Conservation (phyloP, 768 basidiomycete species). For the Amanita fuliginea region DNA sequence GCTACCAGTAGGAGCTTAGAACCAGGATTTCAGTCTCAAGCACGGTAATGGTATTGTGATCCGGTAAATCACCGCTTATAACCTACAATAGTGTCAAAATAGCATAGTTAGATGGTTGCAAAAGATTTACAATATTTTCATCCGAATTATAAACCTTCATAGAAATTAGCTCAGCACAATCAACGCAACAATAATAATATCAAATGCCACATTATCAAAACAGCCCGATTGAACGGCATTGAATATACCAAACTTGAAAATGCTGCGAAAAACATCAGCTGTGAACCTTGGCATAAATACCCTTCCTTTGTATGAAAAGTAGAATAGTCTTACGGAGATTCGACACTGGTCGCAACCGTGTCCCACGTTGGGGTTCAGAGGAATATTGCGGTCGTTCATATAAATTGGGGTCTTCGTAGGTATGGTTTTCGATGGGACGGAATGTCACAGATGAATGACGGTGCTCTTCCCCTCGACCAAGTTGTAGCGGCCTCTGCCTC, state of each 20-base stretch:
- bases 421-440: neutral
- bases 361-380: slow-evolving; percentile 29
- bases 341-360: slow-evolving; percentile 57
- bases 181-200: neutral
- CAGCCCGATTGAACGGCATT: slow-evolving; percentile 86
- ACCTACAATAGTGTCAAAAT: slow-evolving; percentile 31
- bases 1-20: slow-evolving; percentile 83
- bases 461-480: neutral
- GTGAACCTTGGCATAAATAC: slow-evolving; percentile 7
- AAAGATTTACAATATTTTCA: slow-evolving; percentile 50
- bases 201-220: slow-evolving; percentile 54
- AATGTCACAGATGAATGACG: neutral
- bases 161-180: neutral
- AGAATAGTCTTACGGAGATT: slow-evolving; percentile 46
- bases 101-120: neutral
- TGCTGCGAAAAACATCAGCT: slow-evolving; percentile 73
- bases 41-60: neutral
- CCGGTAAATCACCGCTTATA: slow-evolving; percentile 43
- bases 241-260: slow-evolving; percentile 87
- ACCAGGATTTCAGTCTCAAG: slow-evolving; percentile 6
- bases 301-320: neutral
- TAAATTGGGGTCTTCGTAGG: neutral
- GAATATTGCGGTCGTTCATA: slow-evolving; percentile 12
- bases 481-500: neutral
- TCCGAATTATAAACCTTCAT: slow-evolving; percentile 46